Percentiles rank a stretch among this genome's conserved stretches.
Conservation (phyloP, 495 filamentous ascomycete species). For the Bombardia bombarda region DNA sequence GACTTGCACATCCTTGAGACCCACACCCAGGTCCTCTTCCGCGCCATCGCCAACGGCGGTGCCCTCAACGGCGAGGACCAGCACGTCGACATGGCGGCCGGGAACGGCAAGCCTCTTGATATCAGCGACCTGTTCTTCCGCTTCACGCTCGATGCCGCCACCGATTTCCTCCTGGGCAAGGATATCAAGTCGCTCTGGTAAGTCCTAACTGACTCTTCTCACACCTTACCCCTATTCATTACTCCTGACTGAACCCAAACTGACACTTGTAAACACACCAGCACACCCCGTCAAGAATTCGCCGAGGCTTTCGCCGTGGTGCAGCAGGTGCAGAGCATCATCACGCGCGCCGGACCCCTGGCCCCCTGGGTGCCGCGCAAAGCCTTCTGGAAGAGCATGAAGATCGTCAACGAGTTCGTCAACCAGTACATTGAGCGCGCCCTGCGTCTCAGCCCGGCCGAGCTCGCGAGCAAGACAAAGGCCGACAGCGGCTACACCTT, state of each 20-base stretch:
- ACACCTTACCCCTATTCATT: not conserved
- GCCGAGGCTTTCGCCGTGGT: slow-evolving; percentile 70
- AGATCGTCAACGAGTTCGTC: slow-evolving; percentile 66
- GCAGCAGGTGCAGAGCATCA: slow-evolving; percentile 57
- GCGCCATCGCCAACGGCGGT: slow-evolving; percentile 50
- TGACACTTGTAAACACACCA: slow-evolving; percentile 8
- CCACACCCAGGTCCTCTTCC: slow-evolving; percentile 59
- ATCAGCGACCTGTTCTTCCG: slow-evolving; percentile 68
- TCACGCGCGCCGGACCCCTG: slow-evolving; percentile 50
- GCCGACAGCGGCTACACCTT: slow-evolving; percentile 67
- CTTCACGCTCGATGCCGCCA: slow-evolving; percentile 74
- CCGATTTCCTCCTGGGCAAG: slow-evolving; percentile 79
- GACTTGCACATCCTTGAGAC: slow-evolving; percentile 75
- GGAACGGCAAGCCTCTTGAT: slow-evolving; percentile 50
- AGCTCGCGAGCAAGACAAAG: slow-evolving; percentile 54
- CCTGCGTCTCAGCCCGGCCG: slow-evolving; percentile 50
- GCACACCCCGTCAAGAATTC: slow-evolving; percentile 43
- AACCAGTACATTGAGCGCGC: slow-evolving; percentile 62
- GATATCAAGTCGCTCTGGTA: slow-evolving; percentile 60
- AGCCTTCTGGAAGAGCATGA: slow-evolving; percentile 53
- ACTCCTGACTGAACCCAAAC: not conserved
- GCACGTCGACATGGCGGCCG: slow-evolving; percentile 33
- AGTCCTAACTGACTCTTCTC: too few species aligned
- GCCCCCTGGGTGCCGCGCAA: slow-evolving; percentile 46
- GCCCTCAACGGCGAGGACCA: slow-evolving; percentile 35